phyloP scores from a whole-genome alignment of 2,329 filamentous ascomycete genomes.

The Rhynchosporium graminicola region DNA sequence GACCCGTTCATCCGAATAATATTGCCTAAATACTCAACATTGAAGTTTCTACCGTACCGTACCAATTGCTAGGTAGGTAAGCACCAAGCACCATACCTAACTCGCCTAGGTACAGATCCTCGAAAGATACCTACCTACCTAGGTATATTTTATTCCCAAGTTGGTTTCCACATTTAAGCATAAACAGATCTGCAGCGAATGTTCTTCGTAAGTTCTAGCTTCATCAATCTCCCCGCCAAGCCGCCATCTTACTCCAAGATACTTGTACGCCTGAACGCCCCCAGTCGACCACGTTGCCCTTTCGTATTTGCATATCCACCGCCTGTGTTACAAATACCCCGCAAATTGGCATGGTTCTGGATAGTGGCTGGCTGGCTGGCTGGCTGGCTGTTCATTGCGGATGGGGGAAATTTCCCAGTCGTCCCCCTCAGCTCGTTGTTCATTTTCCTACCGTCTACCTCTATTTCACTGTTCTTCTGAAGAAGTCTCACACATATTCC shows the following conservation, averaged over 20 bases:
- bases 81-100: not conserved
- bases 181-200: conserved; percentile 7
- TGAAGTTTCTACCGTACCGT: not conserved
- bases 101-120: no score
- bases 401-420: conserved; percentile 10
- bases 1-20: not conserved
- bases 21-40: not conserved
- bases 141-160: no score
- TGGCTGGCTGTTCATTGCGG: conserved; percentile 6
- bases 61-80: not conserved
- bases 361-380: not conserved
- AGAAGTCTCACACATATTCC: not conserved
- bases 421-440: not conserved
- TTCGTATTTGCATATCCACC: not conserved
- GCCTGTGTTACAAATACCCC: not conserved
- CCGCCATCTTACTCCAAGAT: not conserved
- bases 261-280: not conserved
- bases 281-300: not conserved
- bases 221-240: not conserved
- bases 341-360: conserved; percentile 1
- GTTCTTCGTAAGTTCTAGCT: conserved; percentile 4
- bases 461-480: not conserved
- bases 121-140: no score
- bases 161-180: not conserved
- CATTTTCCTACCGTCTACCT: not conserved